Conservation (phyloP, 2,329 filamentous ascomycete species). For the Biscogniauxia mediterranea region DNA sequence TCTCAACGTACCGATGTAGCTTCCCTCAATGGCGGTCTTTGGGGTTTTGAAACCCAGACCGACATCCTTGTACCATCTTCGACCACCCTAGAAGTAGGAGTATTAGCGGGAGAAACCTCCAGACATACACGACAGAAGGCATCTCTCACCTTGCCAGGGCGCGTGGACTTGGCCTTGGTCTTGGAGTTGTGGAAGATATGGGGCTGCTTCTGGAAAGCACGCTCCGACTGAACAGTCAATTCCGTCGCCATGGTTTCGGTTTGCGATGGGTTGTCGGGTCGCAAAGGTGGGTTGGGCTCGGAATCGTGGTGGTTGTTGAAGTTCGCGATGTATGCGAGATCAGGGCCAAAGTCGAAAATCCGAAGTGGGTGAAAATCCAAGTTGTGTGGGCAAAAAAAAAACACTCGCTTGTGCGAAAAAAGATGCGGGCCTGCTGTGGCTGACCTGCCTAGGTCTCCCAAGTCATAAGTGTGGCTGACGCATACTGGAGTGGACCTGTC, state of each 20-base stretch:
- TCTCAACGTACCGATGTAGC: conserved; percentile 88
- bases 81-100: conserved; percentile 24
- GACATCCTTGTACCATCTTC: conserved; percentile 92
- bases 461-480: neutral
- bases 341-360: conserved; percentile 20
- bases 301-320: conserved; percentile 25
- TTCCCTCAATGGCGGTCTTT: conserved; percentile 97
- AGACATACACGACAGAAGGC: neutral
- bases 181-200: conserved; percentile 99
- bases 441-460: too few species aligned
- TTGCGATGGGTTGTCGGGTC: conserved; percentile 49
- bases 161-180: conserved; percentile 79
- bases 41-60: conserved; percentile 99
- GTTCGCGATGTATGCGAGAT: conserved; percentile 21
- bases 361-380: conserved; percentile 20
- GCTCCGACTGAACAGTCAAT: conserved; percentile 99
- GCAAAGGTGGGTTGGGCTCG: conserved; percentile 38
- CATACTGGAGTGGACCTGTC: too few species aligned
- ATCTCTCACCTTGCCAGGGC: conserved; percentile 79
- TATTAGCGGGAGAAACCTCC: conserved; percentile 4
- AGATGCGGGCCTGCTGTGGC: conserved; percentile 9
- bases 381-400: conserved; percentile 23
- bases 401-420: conserved; percentile 24
- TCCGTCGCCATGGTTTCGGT: conserved; percentile 87
- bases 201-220: conserved; percentile 99